Conservation (phyloP, 2,329 filamentous ascomycete species). For the Fonsecaea pedrosoi region DNA sequence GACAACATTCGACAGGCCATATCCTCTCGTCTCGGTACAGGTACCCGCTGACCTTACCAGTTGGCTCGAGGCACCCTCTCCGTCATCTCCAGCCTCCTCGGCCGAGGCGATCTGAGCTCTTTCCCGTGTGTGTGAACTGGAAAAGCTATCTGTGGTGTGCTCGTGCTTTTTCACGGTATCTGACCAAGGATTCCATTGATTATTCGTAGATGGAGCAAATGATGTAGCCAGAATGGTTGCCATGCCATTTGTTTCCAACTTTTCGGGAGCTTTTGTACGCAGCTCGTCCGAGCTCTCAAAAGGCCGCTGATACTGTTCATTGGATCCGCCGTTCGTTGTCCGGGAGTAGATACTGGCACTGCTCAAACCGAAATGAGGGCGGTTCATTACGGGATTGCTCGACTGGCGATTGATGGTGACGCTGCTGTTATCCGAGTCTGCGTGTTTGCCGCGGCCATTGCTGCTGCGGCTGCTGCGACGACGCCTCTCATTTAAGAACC, state of each 20-base stretch:
- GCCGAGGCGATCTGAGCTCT: constrained; percentile 46
- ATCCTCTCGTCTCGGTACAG: constrained; percentile 7
- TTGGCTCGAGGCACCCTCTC: background rate
- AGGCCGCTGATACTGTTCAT: constrained; percentile 28
- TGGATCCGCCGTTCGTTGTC: constrained; percentile 47
- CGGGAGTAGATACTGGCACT: constrained; percentile 55
- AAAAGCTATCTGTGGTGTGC: background rate
- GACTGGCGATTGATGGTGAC: constrained; percentile 20
- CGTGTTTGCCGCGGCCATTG: background rate
- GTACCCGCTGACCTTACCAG: background rate
- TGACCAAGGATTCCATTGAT: constrained; percentile 37
- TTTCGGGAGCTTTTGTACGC: constrained; percentile 18
- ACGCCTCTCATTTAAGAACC: constrained; percentile 27
- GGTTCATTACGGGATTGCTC: constrained; percentile 15
- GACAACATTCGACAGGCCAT: constrained; percentile 23
- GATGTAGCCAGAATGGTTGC: constrained; percentile 48
- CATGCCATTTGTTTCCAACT: constrained; percentile 44
- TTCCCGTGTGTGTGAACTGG: constrained; percentile 47
- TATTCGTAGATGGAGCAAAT: constrained; percentile 14
- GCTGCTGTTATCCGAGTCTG: constrained; percentile 19
- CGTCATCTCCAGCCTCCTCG: background rate
- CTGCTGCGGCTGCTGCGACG: constrained; percentile 11
- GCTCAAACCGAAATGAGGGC: constrained; percentile 32
- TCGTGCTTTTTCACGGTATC: constrained; percentile 15
- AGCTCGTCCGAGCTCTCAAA: constrained; percentile 33